Base-by-base conservation (phyloP, 2,329 filamentous ascomycete species). In the Exophiala spinifera region DNA sequence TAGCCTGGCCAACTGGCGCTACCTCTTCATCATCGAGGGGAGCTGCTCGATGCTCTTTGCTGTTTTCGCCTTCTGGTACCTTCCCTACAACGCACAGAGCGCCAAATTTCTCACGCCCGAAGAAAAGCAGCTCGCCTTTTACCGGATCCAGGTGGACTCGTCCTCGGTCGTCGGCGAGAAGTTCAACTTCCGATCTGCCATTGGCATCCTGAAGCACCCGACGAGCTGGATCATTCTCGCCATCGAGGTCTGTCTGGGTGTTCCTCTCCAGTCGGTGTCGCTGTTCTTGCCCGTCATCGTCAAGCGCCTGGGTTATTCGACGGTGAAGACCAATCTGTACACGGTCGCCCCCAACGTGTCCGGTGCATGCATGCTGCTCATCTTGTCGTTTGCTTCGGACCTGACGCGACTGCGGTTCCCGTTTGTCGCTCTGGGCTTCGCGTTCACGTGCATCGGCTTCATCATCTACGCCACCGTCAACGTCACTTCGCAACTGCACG, bases 291-390 rank as follows among this genome's bases (percentile, higher is more conserved):
- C 81, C 0, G 79, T 83, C 57, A 84, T 84, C 57, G 73, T 84
- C 17, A 68, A 67, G 2, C 68, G 78, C 1, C 70, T 84, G 2
- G 76, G 76, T 6, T 82, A 79, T 64, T 61, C 66, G 45, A 77
- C 74, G 13, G 76, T 83, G 54, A 82, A 83, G 63, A 91, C 88
- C 0, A 92, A 92, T 64, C 77, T 92, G 0, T 90, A 88, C 70
- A 91, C 88, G 0, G 87, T 91, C 0, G 89, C 88, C 0, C 89
- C 89, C 1, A 91, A 91, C 63, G 78, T 89, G 44, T 82, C 82
- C 0, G 89, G 88, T 1, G 87, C 88, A 0, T 79, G 80, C 0
- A 76, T 57, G 46, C 31, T 57, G 31, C 42, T 57, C 17, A 33
- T 50, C 33, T 25, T 57, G 23, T 19, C 37, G 7, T 53, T 53